Evolutionary conservation across 208 protist genomes (phyloP), one percentile per base, ranked within the genome.

Genomic region (Trypanosoma platydactyli): DNA sequence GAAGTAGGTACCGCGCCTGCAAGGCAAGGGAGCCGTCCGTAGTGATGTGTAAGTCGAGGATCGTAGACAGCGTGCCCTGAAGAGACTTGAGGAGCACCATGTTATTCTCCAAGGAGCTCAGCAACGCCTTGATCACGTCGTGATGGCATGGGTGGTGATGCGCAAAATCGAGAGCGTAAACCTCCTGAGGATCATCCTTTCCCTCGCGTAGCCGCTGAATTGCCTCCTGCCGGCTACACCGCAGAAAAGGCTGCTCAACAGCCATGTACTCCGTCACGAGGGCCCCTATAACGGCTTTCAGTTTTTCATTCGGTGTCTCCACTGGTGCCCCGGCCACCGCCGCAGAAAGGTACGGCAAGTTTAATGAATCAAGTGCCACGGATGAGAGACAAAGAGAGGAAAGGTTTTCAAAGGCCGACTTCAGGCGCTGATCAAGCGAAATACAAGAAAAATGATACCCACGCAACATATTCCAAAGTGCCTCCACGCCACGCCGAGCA

Each of bases 81-180:
- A 91, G 58, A 4, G 81, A 74, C 63, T 89, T 90, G 27, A 94
- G 74, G 12, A 92, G 77, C 13, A 67, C 5, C 56, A 64, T 76
- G 58, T 84, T 63, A 51, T 80, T 81, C 56, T 91, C 85, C 53
- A 92, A 59, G 66, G 76, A 85, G 46, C 33, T 63, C 24, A 93
- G 75, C 50, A 93, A 53, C 22, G 62, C 72, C 53, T 79, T 76
- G 44, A 92, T 77, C 33, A 88, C 83, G 18, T 75, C 70, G 70
- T 92, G 81, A 63, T 91, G 86, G 70, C 79, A 84, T 9, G 80
- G 75, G 59, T 91, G 87, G 62, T 85, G 66, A 62, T 95, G 85
- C 6, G 85, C 85, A 68, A 90, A 90, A 64, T 95, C 84, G 25
- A 81, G 22, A 29, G 75, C 67, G 62, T 77, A 93, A 27, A 91